Base-by-base conservation (phyloP, 805 yeast species). In the Ogataea wickerhamii region DNA sequence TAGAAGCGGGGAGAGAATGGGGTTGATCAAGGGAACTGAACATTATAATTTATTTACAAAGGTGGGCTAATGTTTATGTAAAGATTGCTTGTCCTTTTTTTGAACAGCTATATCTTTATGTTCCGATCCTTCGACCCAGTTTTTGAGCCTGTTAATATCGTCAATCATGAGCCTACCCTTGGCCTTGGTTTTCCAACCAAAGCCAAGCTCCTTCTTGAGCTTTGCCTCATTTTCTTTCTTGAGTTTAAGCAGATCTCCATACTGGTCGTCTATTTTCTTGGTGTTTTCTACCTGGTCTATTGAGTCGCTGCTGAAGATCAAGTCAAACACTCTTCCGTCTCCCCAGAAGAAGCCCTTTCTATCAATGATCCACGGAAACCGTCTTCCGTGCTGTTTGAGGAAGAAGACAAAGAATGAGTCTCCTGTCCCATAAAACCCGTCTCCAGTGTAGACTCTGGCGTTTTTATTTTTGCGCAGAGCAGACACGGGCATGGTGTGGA, bases 281-380 rank as follows among this genome's bases (percentile, higher is more conserved):
- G 60, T 44, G 34, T 73, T 75, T 57, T 85, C 91, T 3, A 93
- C 89, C 41, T 75, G 81, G 13, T 79, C 82, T n/a, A 85, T 56
- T 1, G 84, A 62, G 55, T 85, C 93, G 53, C 83, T 81, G 17
- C 94, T 93, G 50, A 87, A 82, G n/a, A 87, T 52, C 36, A 77
- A 73, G 58, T 87, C 95, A 61, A 81, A 82, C 2, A 87, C 82
- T 42, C 95, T 70, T 12, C 95, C 95, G 59, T 87, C 95, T 23
- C 93, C 89, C 95, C 95, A 87, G 64, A 84, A 87, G 69, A 87
- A 87, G 10, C 95, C 95, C 51, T 78, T 80, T 48, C 95, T 70
- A 56, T 87, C 95, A 14, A 85, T 82, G 13, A 82, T 64, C 87
- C 89, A 86, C 18, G 85, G 87, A 27, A 75, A 67, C 41, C 66